These are phyloP conservation scores for Starmerella sp. DNA, from an alignment of 805 yeast species.

Conservation along the genomic window DNA sequence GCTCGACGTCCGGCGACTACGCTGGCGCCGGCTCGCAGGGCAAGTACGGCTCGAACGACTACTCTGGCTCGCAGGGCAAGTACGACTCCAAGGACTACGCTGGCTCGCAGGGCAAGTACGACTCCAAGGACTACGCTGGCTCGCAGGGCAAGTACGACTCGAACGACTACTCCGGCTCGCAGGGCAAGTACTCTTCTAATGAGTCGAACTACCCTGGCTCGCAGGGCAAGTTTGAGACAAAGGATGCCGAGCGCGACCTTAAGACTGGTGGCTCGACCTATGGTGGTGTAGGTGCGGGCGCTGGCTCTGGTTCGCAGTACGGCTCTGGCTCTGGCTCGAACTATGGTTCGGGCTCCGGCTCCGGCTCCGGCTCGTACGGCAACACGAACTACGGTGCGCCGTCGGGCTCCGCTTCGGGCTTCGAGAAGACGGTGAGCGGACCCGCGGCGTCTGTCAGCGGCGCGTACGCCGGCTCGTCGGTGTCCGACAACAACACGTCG, in stretches of 20 bases:
- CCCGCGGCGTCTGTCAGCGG: conserved; percentile 15
- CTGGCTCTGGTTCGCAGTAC: background rate
- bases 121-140: background rate
- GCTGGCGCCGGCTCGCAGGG: conserved; percentile 2
- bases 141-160: background rate
- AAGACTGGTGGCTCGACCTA: background rate
- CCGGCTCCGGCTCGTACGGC: background rate
- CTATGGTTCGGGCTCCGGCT: background rate
- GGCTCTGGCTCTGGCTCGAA: no score
- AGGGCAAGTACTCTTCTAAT: background rate
- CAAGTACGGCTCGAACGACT: background rate
- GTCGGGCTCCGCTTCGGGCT: conserved; percentile 4
- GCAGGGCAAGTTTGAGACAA: conserved; percentile 4
- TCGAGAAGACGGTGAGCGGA: conserved; percentile 12
- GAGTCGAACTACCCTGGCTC: background rate
- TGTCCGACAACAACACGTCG: background rate
- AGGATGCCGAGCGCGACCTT: background rate
- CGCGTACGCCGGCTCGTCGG: conserved; percentile 6
- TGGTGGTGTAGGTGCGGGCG: background rate
- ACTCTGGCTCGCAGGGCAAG: conserved; percentile 1
- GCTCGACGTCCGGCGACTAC: no score
- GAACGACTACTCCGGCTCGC: background rate
- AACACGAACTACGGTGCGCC: background rate
- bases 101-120: background rate
- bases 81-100: background rate